phyloP scores from a whole-genome alignment of 2,329 filamentous ascomycete species.

The Hawksworthiomyces lignivorus region DNA sequence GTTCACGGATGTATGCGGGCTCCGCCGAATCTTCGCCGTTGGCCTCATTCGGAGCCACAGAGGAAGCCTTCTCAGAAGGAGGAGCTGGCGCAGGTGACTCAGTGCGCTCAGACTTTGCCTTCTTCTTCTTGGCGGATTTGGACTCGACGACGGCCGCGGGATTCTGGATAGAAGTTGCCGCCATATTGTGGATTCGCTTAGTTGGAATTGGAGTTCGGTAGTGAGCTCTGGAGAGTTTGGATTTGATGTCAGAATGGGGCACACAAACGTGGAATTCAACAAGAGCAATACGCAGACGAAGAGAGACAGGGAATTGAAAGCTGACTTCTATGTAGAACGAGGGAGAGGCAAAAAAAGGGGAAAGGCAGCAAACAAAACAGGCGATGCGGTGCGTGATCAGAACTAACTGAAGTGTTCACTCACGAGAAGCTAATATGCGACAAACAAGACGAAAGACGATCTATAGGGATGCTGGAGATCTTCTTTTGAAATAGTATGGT shows the following conservation, averaged over 20 bases:
- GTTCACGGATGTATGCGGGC: conserved; percentile 74
- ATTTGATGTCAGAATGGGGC: too few species aligned
- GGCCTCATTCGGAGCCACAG: conserved; percentile 40
- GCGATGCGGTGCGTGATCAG: conserved; percentile 7
- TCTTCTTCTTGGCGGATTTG: conserved; percentile 63
- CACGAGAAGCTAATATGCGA: too few species aligned
- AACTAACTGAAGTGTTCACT: too few species aligned
- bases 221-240: too few species aligned
- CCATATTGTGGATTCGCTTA: conserved; percentile 52
- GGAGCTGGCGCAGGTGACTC: conserved; percentile 48
- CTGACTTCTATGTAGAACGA: too few species aligned
- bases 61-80: conserved; percentile 41
- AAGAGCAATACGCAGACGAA: too few species aligned
- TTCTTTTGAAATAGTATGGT: too few species aligned
- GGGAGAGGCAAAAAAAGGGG: background rate
- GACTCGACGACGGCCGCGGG: conserved; percentile 53
- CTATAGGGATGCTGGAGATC: too few species aligned
- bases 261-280: too few species aligned
- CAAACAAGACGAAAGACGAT: too few species aligned
- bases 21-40: conserved; percentile 54
- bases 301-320: too few species aligned
- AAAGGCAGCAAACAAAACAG: background rate
- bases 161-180: conserved; percentile 56
- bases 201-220: too few species aligned
- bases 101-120: conserved; percentile 49